Evolutionary conservation across 345 rosid genomes (phyloP), one percentile per base, ranked within the genome.

Genomic region (Eucalyptus cloeziana): DNA sequence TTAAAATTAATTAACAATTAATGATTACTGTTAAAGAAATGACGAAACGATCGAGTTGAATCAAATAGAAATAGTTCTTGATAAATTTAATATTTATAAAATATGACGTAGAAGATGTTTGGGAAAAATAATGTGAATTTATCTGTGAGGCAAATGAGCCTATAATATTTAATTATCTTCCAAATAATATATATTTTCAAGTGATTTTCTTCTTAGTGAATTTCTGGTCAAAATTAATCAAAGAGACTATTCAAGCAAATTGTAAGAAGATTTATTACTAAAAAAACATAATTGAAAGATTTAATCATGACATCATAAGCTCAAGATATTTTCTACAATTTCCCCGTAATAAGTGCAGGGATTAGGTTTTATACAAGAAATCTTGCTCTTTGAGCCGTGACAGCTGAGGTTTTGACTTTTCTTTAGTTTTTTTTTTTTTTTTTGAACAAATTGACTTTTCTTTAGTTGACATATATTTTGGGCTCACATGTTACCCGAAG

Each of bases 241-340:
- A 22, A 21, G 2, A 3, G 7, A 76, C 2, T 37, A 37, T 37
- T 19, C 24, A 19, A 22, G 7, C 83, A 76, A 71, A 37, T 71
- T 5, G 0, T 37, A 3, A 37, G 21, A 21, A 10, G 0, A 10
- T 3, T 71, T 19, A 37, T 3, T 1, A 10, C 0, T 71, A 19
- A 71, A 71, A 21, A 21, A 27, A 21, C 7, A 37, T 6, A 37
- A 71, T 10, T 10, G 8, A 76, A 37, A 76, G 1, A 14, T 10
- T 76, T 76, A 19, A 1, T 21, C 7, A 5, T 10, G 1, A 4
- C 24, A 37, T 0, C 37, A 71, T 19, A 19, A 10, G 5, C 2
- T 76, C 24, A 76, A 37, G 44, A 16, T 2, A 7, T 69, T 69
- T 31, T 69, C 33, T 16, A 15, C 21, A 3, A 69, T 8, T 31